Conservation (phyloP, 768 basidiomycete species). For the Strobilomyces confusus region DNA sequence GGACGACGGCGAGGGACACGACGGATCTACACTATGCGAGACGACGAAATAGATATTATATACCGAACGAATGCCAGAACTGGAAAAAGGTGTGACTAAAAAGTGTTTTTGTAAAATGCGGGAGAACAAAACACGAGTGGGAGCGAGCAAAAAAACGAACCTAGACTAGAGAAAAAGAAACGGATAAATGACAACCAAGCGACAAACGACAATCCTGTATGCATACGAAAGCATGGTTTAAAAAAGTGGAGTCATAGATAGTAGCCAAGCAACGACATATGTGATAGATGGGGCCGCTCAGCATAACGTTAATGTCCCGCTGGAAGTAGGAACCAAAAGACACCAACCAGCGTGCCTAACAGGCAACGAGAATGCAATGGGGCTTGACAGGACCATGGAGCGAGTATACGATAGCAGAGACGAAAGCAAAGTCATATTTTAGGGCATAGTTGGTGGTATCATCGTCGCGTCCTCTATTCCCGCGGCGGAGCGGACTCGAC, state of each 20-base stretch:
- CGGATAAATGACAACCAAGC: conserved; percentile 27
- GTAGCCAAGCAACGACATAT: conserved; percentile 21
- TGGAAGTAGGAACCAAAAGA: conserved; percentile 8
- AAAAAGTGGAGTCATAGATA: conserved; percentile 24
- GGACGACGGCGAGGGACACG: neutral
- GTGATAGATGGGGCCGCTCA: conserved; percentile 19
- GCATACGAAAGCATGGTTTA: conserved; percentile 28
- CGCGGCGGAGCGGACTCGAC: conserved; percentile 25
- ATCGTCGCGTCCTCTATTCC: conserved; percentile 23
- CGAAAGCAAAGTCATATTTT: conserved; percentile 29
- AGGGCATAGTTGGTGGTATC: conserved; percentile 7
- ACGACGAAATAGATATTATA: conserved; percentile 31
- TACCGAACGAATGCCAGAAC: conserved; percentile 24
- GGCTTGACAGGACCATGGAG: conserved; percentile 20
- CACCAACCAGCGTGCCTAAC: conserved; percentile 12
- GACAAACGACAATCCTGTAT: conserved; percentile 21
- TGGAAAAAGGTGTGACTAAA: conserved; percentile 16
- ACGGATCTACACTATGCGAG: conserved; percentile 28
- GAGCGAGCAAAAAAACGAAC: conserved; percentile 3
- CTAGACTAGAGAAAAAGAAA: conserved; percentile 12
- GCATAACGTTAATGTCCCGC: conserved; percentile 29
- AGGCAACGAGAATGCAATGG: conserved; percentile 19
- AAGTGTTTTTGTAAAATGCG: conserved; percentile 14
- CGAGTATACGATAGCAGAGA: conserved; percentile 24
- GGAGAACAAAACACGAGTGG: conserved; percentile 5